phyloP scores from a whole-genome alignment of 345 rosid genomes.

The Isatis tinctoria region DNA sequence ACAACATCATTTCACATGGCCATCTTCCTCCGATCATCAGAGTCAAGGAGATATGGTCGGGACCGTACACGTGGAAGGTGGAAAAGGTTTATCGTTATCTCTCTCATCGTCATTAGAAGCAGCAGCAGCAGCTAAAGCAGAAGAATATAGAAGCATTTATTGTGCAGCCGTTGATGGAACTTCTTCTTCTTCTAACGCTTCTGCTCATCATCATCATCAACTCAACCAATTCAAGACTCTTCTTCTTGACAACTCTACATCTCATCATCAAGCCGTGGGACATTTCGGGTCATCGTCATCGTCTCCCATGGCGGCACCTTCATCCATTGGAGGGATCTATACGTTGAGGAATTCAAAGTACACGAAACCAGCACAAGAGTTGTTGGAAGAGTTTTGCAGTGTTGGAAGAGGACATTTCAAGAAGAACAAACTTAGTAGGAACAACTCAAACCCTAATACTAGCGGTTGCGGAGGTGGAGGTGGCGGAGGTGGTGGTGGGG shows the following conservation, averaged over 20 bases:
- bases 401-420: constrained; percentile 56
- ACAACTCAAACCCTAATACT: constrained; percentile 37
- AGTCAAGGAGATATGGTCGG: constrained; percentile 37
- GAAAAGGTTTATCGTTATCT: constrained; percentile 85
- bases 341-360: constrained; percentile 57
- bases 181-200: constrained; percentile 27
- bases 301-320: constrained; percentile 29
- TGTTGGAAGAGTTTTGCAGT: constrained; percentile 89
- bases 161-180: constrained; percentile 36
- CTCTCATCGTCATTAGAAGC: constrained; percentile 78
- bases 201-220: constrained; percentile 21
- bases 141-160: constrained; percentile 55
- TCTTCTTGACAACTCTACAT: constrained; percentile 27
- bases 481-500: constrained; percentile 27
- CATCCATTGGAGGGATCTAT: constrained; percentile 27
- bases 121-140: constrained; percentile 76
- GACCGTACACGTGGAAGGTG: constrained; percentile 48
- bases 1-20: constrained; percentile 65
- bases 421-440: constrained; percentile 23
- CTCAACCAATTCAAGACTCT: constrained; percentile 27
- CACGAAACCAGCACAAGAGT: constrained; percentile 70
- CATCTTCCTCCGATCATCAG: constrained; percentile 35
- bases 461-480: background rate
- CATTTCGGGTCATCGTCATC: constrained; percentile 42
- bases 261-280: constrained; percentile 32